A percentile compares a stretch with the other conserved stretches of the same genome.
Evolutionary conservation across 1,139 yeast species (phyloP).

Genomic region (Kodamaea derodonti): DNA sequence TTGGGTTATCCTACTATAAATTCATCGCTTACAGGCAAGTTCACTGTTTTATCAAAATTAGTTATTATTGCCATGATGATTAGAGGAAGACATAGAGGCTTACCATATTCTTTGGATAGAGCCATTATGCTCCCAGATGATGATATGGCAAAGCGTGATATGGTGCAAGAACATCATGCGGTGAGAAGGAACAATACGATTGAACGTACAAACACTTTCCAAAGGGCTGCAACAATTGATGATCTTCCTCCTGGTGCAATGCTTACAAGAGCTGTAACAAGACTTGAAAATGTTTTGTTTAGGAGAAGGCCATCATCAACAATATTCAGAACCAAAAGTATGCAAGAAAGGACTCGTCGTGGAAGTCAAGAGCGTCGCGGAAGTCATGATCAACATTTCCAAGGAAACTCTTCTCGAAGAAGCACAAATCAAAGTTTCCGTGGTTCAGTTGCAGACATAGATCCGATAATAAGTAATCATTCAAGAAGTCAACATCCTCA

Average conservation of each 20-base stretch:
- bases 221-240: constrained; percentile 11
- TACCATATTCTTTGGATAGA: constrained; percentile 90
- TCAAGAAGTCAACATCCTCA: background rate
- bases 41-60: constrained; percentile 70
- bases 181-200: constrained; percentile 30
- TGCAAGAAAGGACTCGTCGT: background rate
- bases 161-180: constrained; percentile 58
- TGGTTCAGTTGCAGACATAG: no score
- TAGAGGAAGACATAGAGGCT: constrained; percentile 95
- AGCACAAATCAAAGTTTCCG: no score
- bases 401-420: no score
- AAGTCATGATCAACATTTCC: no score
- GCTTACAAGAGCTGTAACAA: constrained; percentile 4
- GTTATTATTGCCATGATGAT: constrained; percentile 86
- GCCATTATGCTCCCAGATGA: constrained; percentile 87
- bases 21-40: constrained; percentile 71
- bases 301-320: constrained; percentile 2
- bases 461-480: no score
- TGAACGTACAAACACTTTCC: constrained; percentile 18
- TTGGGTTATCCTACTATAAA: constrained; percentile 70
- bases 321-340: background rate
- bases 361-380: no score
- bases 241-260: constrained; percentile 3
- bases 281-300: constrained; percentile 1
- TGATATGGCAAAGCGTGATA: constrained; percentile 64